phyloP scores from a whole-genome alignment of 139 green algal species.

The Coelastrella sp. region DNA sequence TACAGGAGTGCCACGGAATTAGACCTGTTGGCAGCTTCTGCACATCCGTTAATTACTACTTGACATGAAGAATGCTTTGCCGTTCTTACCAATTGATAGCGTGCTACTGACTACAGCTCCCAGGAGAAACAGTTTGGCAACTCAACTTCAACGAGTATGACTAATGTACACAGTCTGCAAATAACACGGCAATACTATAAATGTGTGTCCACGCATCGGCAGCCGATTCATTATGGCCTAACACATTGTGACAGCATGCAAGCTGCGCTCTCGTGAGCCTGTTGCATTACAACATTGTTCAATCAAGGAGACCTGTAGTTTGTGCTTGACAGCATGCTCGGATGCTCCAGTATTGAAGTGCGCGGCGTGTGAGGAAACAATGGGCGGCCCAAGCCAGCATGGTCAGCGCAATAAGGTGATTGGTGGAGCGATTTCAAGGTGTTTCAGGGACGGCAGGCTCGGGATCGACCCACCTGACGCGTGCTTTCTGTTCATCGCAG shows the following conservation, averaged over 20 bases:
- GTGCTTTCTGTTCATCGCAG: constrained; percentile 53
- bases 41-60: too few species aligned
- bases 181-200: neutral
- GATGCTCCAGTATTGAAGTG: neutral
- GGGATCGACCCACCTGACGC: neutral
- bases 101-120: neutral
- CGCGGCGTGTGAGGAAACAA: neutral
- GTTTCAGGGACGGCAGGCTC: neutral
- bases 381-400: constrained; percentile 66
- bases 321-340: too few species aligned
- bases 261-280: too few species aligned
- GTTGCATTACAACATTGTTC: too few species aligned
- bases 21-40: too few species aligned
- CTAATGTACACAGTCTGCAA: neutral
- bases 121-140: neutral
- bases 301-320: too few species aligned
- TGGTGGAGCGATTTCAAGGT: neutral
- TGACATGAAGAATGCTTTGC: too few species aligned
- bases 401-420: constrained; percentile 82
- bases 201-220: too few species aligned
- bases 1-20: too few species aligned
- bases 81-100: neutral
- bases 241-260: too few species aligned
- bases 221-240: too few species aligned
- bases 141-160: neutral